A percentile compares a stretch with the other conserved stretches of the same genome.
phyloP scores from a whole-genome alignment of 1,284 basidiomycete species.

The Cystobasidiaceae sp. region DNA sequence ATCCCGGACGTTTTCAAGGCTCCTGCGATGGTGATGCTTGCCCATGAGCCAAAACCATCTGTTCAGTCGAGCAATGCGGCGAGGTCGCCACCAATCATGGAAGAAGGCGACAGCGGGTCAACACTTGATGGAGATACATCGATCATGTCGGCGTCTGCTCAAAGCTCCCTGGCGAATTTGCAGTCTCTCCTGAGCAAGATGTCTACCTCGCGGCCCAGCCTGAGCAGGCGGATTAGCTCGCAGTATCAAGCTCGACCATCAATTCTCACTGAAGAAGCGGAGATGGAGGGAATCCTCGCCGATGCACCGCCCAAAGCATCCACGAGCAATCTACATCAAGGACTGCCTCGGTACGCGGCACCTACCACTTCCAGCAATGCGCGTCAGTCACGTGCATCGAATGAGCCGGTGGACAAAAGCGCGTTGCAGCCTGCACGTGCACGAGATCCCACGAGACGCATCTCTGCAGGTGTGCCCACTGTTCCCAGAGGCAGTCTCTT shows the following conservation, averaged over 20 bases:
- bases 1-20: slow-evolving; percentile 1
- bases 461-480: not conserved
- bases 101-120: slow-evolving; percentile 1
- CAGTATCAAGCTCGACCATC: not conserved
- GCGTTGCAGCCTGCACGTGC: not conserved
- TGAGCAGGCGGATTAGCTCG: not conserved
- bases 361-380: slow-evolving; percentile 5
- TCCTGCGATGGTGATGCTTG: not conserved
- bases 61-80: not conserved
- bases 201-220: not conserved
- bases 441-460: not conserved
- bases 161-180: slow-evolving; percentile 9
- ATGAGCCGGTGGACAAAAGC: not conserved
- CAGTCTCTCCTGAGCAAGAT: slow-evolving; percentile 16
- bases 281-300: not conserved
- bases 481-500: slow-evolving; percentile 1
- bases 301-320: not conserved
- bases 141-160: slow-evolving; percentile 18
- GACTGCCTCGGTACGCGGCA: slow-evolving; percentile 16
- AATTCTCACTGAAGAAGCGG: not conserved
- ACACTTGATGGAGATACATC: slow-evolving; percentile 18
- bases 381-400: not conserved
- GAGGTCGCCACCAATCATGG: not conserved
- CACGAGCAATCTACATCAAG: not conserved
- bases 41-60: not conserved